Conservation (phyloP, 148 eudicot genomes). For the Gaultheria prostrata region DNA sequence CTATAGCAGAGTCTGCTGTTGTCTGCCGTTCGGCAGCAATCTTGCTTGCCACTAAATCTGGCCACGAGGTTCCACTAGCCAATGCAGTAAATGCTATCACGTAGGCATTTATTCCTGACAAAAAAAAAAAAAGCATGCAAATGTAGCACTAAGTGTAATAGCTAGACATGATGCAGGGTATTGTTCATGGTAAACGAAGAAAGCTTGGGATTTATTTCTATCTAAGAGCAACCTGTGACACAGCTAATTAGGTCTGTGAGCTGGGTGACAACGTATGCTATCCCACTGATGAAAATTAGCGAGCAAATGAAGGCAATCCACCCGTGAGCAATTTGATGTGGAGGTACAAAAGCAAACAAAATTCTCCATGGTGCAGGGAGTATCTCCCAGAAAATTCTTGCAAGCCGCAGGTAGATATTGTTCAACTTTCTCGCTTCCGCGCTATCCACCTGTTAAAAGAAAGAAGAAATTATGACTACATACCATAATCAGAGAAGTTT, state of each 20-base stretch:
- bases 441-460: slow-evolving; percentile 51
- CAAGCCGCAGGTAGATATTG: slow-evolving; percentile 24
- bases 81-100: slow-evolving; percentile 87
- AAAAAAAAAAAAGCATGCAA: neutral
- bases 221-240: slow-evolving; percentile 60
- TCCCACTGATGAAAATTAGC: slow-evolving; percentile 67
- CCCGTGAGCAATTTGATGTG: slow-evolving; percentile 75
- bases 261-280: slow-evolving; percentile 72
- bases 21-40: slow-evolving; percentile 88
- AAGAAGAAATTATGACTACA: slow-evolving; percentile 5
- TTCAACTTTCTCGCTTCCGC: slow-evolving; percentile 38
- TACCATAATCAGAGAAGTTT: neutral
- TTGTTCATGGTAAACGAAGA: neutral
- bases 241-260: slow-evolving; percentile 81
- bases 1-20: slow-evolving; percentile 96
- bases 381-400: slow-evolving; percentile 49
- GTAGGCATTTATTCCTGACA: slow-evolving; percentile 70
- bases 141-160: neutral
- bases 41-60: slow-evolving; percentile 93
- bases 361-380: slow-evolving; percentile 74
- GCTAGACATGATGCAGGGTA: neutral
- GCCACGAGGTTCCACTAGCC: slow-evolving; percentile 96
- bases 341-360: slow-evolving; percentile 80
- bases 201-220: slow-evolving; percentile 7
- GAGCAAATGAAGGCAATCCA: slow-evolving; percentile 89